Conservation (phyloP, 2,329 filamentous ascomycete species). For the Elsinoe australis region DNA sequence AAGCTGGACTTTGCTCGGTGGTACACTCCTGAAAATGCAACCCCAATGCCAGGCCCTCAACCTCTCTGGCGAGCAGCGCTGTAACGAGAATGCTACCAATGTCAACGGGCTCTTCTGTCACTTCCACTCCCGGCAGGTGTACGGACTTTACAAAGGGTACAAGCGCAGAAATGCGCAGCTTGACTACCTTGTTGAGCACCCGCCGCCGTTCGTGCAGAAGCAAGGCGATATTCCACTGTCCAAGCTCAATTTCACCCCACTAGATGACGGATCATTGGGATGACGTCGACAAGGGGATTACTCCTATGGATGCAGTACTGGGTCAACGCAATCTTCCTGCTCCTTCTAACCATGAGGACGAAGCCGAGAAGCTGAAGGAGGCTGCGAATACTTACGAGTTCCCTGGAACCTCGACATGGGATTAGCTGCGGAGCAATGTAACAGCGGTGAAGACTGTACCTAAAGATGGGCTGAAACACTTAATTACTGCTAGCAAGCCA, state of each 20-base stretch:
- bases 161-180: constrained; percentile 42
- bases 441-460: neutral
- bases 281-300: neutral
- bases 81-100: constrained; percentile 33
- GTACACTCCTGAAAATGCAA: too few species aligned
- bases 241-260: constrained; percentile 36
- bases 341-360: neutral
- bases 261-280: constrained; percentile 34
- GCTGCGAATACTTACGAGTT: neutral
- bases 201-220: constrained; percentile 34
- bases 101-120: constrained; percentile 37
- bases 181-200: constrained; percentile 32
- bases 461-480: neutral
- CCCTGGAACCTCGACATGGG: neutral
- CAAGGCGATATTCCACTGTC: constrained; percentile 31
- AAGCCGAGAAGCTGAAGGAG: neutral
- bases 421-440: neutral
- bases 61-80: constrained; percentile 33
- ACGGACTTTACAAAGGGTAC: constrained; percentile 44
- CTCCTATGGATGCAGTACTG: neutral
- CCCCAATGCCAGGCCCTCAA: constrained; percentile 26
- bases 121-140: constrained; percentile 38
- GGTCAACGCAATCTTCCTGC: too few species aligned
- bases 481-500: too few species aligned
- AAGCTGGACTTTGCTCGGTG: too few species aligned